Conservation (phyloP, 108 stramenopile species). For the Halocafeteria seosinensis region DNA sequence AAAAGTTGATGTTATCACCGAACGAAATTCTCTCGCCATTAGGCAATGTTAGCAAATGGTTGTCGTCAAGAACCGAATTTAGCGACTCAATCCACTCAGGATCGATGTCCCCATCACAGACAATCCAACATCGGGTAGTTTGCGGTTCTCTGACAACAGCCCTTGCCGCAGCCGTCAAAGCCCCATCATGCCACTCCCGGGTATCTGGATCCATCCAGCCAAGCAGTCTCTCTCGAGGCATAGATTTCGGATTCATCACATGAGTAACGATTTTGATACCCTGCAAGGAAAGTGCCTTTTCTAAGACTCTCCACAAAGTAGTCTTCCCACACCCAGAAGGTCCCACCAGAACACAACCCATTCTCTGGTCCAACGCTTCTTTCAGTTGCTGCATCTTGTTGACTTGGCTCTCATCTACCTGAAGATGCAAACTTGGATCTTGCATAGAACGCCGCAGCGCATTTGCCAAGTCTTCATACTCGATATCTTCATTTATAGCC, state of each 20-base stretch:
- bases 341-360: conserved; percentile 50
- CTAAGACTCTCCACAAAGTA: conserved; percentile 31
- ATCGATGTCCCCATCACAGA: conserved; percentile 34
- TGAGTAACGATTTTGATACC: conserved; percentile 17
- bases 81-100: conserved; percentile 43
- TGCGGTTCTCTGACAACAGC: conserved; percentile 33
- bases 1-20: conserved; percentile 44
- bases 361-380: conserved; percentile 45
- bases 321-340: conserved; percentile 46
- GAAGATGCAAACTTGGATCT: conserved; percentile 16
- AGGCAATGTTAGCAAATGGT: conserved; percentile 46
- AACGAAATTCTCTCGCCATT: conserved; percentile 49
- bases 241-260: conserved; percentile 50
- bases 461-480: conserved; percentile 30
- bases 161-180: conserved; percentile 41
- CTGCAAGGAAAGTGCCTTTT: conserved; percentile 20
- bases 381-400: conserved; percentile 49
- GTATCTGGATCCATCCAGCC: conserved; percentile 50
- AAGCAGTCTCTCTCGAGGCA: conserved; percentile 42
- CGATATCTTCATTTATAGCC: conserved; percentile 14
- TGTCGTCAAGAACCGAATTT: conserved; percentile 50
- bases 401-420: conserved; percentile 32
- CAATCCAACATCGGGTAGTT: conserved; percentile 33
- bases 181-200: conserved; percentile 48
- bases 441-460: conserved; percentile 37